Evolutionary conservation across 208 protist species (phyloP), one percentile per base, ranked within the genome.

Genomic region (Kentomonas sorsogonicus): DNA sequence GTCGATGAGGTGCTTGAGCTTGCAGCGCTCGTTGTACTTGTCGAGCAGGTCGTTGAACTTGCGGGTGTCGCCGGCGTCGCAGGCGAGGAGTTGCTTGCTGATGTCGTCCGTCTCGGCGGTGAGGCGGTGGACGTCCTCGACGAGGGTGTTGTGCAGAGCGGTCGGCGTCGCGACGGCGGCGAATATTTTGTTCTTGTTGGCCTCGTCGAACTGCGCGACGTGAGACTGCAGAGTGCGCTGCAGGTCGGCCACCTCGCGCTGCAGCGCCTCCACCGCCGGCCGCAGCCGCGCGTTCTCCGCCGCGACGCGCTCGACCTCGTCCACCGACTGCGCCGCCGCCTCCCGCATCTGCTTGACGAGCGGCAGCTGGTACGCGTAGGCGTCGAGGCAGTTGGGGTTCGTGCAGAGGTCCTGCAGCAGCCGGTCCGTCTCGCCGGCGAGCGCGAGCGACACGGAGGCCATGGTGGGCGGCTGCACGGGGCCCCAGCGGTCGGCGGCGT

Each of bases 341-440:
- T 90, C 72, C 2, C 87, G 80, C 69, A 94, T 85, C 45, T 67
- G 56, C 63, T 94, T 94, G 41, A 85, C 63, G 34, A 89, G 76
- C 3, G 87, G 83, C 44, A 91, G 58, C 53, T 94, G 87, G 57
- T 94, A 87, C 47, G 74, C 77, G 57, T 89, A 94, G n/a, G 81
- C 79, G 50, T 94, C 87, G 0, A 89, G 79, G 51, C 81, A 89
- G 63, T 86, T 91, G 2, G 83, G 72, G 60, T 94, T 91, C 15
- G 41, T 72, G 10, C 61, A 46, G 18, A 94, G 63, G 50, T 91
- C 87, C 15, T 72, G 26, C 39, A 94, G 68, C 56, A 91, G 72
- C 1, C 70, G 67, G 23, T 85, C 75, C 27, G 83, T 85, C 58
- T 86, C 65, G 0, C 59, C 60, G 36, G 51, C 46, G 10, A 94